These are phyloP conservation scores for Casuarina glauca DNA, from an alignment of 306 rosid species.

Conservation along the genomic window DNA sequence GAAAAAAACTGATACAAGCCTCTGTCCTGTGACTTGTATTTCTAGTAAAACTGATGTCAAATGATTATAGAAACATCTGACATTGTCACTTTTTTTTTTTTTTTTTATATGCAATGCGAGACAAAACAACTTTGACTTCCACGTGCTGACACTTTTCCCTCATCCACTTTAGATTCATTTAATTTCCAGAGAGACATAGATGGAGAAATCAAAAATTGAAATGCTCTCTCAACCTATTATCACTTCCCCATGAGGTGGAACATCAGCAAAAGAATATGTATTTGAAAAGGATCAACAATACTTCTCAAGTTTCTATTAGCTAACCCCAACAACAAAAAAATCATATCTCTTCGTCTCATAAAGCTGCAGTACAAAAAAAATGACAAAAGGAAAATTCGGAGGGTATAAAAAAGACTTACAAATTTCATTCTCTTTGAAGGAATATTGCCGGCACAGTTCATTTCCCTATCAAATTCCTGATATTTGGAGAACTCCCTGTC, in stretches of 20 bases:
- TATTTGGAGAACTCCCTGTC: conserved; percentile 72
- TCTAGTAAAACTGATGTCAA: no score
- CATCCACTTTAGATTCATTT: background rate
- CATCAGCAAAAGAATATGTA: background rate
- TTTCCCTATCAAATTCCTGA: conserved; percentile 78
- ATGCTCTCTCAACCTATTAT: background rate
- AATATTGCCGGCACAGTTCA: conserved; percentile 62
- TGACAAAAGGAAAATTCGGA: conserved; percentile 27
- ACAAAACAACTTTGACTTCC: background rate
- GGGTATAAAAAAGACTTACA: conserved; percentile 67
- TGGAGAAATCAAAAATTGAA: background rate
- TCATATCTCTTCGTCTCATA: background rate
- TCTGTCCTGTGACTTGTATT: no score
- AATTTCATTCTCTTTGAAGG: conserved; percentile 71
- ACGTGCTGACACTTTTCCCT: no score
- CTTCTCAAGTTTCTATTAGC: background rate
- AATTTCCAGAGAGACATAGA: background rate
- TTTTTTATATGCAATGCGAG: background rate
- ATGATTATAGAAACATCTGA: no score
- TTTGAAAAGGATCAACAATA: background rate
- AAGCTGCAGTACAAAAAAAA: conserved; percentile 23
- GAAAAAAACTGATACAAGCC: no score
- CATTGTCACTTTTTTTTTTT: no score
- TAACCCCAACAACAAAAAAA: conserved; percentile 10
- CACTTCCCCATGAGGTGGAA: background rate